A percentile compares a stretch with the other conserved stretches of the same genome.
Evolutionary conservation across 306 rosid genomes (phyloP).

Genomic region (Elaeagnus macrophylla): DNA sequence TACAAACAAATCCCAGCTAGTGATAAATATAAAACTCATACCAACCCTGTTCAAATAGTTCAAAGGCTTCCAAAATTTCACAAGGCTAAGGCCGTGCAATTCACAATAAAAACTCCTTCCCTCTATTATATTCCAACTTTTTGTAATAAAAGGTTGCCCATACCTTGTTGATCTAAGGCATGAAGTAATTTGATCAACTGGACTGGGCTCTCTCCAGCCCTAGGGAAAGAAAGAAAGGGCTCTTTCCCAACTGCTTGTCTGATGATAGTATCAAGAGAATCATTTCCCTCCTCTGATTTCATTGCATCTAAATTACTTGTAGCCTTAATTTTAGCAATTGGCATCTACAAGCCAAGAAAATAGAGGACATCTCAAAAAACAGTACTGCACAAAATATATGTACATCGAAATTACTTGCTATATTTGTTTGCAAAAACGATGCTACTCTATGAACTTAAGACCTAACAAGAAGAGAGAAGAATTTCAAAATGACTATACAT

Average conservation of each 20-base stretch:
- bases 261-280: slow-evolving; percentile 60
- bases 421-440: slow-evolving; percentile 7
- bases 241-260: slow-evolving; percentile 60
- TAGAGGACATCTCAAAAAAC: slow-evolving; percentile 15
- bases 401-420: too few species aligned
- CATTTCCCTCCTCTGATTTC: slow-evolving; percentile 61
- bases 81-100: too few species aligned
- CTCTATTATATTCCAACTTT: slow-evolving; percentile 2
- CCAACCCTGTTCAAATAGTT: too few species aligned
- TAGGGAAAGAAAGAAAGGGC: slow-evolving; percentile 48
- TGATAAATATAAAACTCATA: slow-evolving; percentile 11
- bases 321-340: slow-evolving; percentile 46
- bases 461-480: neutral
- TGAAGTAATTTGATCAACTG: slow-evolving; percentile 67
- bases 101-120: too few species aligned
- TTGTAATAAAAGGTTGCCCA: slow-evolving; percentile 11
- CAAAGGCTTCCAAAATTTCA: too few species aligned
- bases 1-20: slow-evolving; percentile 15
- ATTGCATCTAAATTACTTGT: slow-evolving; percentile 41
- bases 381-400: slow-evolving; percentile 35
- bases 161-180: slow-evolving; percentile 80
- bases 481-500: too few species aligned
- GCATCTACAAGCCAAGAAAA: slow-evolving; percentile 40
- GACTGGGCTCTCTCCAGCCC: slow-evolving; percentile 44
- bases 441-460: neutral